phyloP scores from a whole-genome alignment of 345 rosid species.

The Eucalyptus viminalis region DNA sequence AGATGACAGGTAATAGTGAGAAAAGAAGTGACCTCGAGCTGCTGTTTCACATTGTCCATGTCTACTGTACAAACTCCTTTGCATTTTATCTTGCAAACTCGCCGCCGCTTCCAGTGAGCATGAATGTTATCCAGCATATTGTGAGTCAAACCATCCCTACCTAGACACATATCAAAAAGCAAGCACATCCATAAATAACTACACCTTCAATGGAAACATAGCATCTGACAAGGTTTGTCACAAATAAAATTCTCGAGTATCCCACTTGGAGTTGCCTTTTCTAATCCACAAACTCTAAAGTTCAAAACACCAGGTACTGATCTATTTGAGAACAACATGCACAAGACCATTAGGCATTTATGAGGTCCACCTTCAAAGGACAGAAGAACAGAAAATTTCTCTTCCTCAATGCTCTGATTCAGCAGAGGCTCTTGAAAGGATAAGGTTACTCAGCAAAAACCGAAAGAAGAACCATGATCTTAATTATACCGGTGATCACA shows the following conservation, averaged over 20 bases:
- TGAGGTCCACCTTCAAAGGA: background rate
- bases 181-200: background rate
- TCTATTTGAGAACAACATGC: background rate
- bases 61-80: slow-evolving; percentile 94
- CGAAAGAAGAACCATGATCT: background rate
- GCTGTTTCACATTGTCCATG: slow-evolving; percentile 85
- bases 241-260: background rate
- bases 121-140: slow-evolving; percentile 93
- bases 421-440: background rate
- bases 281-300: background rate
- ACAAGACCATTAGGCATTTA: background rate
- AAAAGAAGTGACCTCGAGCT: slow-evolving; percentile 49
- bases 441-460: background rate
- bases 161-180: slow-evolving; percentile 14
- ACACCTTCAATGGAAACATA: background rate
- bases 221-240: background rate
- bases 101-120: slow-evolving; percentile 73
- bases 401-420: background rate
- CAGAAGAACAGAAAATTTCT: background rate
- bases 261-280: background rate
- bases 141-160: slow-evolving; percentile 96
- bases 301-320: background rate
- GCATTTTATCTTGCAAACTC: slow-evolving; percentile 91
- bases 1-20: background rate
- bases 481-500: background rate